Base-by-base conservation (phyloP, 2,329 filamentous ascomycete species). In the Venturia carpophila region DNA sequence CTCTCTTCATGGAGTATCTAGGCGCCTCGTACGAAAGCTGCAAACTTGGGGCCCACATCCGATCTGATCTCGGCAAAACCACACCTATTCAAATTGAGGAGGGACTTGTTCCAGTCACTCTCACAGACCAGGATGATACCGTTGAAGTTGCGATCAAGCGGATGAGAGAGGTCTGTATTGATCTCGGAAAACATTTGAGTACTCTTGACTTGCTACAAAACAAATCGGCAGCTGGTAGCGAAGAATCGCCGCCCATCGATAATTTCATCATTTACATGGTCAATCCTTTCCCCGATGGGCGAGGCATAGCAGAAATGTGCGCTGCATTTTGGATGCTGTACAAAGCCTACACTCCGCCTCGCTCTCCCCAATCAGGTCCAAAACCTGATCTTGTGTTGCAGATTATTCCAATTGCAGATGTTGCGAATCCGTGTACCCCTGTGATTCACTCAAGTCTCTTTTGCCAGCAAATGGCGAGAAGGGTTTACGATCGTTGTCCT, bases 401-500 rank as follows among this genome's bases (percentile, higher is more conserved):
- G 71, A 80, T 95, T 1, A 77, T 95, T 1, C 87, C 91, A 0
- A 80, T 87, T 19, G 83, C 85, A 65, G 79, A 86, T n/a, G 75
- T 94, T 10, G 85, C 87, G 9, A 87, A 86, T 0, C 79, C 84
- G 4, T 82, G 83, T 1, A 81, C 81, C 1, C 75, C 92, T 17
- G 82, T 87, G 1, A 80, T 89, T n/a, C 83, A 86, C 1, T 79
- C 83, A 1, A 83, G 85, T 0, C 73, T 76, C 5, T 85, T 87
- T 17, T 84, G 89, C 69, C 77, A 79, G 56, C 83, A 79, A 65
- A 78, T 92, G 19, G 89, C 88, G 21, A 80, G 91, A 66, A 89
- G 93, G 74, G 84, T 89, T 1, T 94, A 93, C 70, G 89, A 92
- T 71, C 85, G 90, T 6, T 92, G 89, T 71, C 81, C 82, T 5